Evolutionary conservation across 179 eudicot species (phyloP), one percentile per base, ranked within the genome.

Genomic region (Silene noctiflora): DNA sequence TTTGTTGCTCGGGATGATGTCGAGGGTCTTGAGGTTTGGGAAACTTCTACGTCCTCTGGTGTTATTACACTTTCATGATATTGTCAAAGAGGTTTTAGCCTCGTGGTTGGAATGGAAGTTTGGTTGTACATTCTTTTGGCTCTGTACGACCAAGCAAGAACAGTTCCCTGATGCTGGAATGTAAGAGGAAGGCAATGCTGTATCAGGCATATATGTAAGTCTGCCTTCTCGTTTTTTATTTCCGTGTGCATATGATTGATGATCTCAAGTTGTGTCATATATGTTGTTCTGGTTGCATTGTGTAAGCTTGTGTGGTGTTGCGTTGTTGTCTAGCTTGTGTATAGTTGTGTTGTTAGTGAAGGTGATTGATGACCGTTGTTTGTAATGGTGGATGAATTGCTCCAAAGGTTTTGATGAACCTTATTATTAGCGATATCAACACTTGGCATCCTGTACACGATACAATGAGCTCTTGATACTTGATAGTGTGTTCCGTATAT

Each of bases 1-100:
- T 94, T 89, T 83, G 88, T 92, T 83, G 78, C 81, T 67, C 83
- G 98, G 83, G 93, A 89, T 66, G 78, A 87, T 77, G 89, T 80
- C 19, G 95, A 91, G 77, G 97, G 98, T 33, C 78, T 94, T 84
- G 96, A 94, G 84, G 98, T 92, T 16, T 94, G 98, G 98, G 91
- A 94, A 83, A 94, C 66, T 56, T 81, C 84, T 4, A 27, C 24
- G 63, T 67, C 12, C 2, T 85, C 86, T 0, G 86, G 82, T 59
- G 48, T 53, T 21, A 60, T 71, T 20, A 4, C 21, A 5, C 62
- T 71, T 25, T 17, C 39, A 8, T 70, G 21, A 69, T 69, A 59
- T 39, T 7, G 16, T 2, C 4, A 1, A 0, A 2, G 55, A 48
- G 10, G 16, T 10, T 3, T 13, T 13, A 48, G 55, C 8, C 16